Percentiles rank a stretch among this genome's conserved stretches.
Conservation (phyloP, 345 rosid species). For the Kandelia obovata region DNA sequence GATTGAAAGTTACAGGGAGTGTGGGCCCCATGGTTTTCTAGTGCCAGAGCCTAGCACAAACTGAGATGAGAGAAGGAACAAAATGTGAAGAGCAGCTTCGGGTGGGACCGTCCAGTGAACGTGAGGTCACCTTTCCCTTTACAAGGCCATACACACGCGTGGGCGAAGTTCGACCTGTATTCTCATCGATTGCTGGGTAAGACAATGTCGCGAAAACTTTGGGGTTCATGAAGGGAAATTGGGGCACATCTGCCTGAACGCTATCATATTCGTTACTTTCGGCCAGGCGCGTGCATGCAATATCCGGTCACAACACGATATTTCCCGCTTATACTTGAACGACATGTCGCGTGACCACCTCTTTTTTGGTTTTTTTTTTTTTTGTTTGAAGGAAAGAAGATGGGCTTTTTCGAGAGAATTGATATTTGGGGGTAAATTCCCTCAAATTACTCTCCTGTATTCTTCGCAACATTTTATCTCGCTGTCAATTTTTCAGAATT, state of each 20-base stretch:
- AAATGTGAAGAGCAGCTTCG: not conserved
- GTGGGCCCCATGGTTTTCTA: not conserved
- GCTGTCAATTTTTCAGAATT: too few relatives aligned
- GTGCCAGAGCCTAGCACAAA: too few relatives aligned
- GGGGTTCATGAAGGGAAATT: slow-evolving; percentile 6
- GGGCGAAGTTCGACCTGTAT: slow-evolving; percentile 10
- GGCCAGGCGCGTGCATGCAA: not conserved
- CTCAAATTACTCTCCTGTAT: too few relatives aligned
- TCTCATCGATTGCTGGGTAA: not conserved
- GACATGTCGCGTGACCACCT: too few relatives aligned
- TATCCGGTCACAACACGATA: too few relatives aligned
- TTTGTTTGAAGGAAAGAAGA: too few relatives aligned
- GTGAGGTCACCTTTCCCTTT: slow-evolving; percentile 12
- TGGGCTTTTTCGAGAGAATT: too few relatives aligned
- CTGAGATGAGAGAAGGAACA: too few relatives aligned
- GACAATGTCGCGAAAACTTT: slow-evolving; percentile 29
- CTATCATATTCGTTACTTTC: not conserved
- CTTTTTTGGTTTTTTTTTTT: too few relatives aligned
- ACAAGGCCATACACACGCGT: slow-evolving; percentile 1
- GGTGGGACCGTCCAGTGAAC: slow-evolving; percentile 13
- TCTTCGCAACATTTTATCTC: too few relatives aligned
- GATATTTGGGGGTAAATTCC: not conserved
- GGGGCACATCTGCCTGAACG: not conserved
- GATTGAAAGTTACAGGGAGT: not conserved
- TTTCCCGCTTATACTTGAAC: too few relatives aligned